These are phyloP conservation scores for Sugiyamaella chiloensis DNA, from an alignment of 805 yeast species.

Conservation along the genomic window DNA sequence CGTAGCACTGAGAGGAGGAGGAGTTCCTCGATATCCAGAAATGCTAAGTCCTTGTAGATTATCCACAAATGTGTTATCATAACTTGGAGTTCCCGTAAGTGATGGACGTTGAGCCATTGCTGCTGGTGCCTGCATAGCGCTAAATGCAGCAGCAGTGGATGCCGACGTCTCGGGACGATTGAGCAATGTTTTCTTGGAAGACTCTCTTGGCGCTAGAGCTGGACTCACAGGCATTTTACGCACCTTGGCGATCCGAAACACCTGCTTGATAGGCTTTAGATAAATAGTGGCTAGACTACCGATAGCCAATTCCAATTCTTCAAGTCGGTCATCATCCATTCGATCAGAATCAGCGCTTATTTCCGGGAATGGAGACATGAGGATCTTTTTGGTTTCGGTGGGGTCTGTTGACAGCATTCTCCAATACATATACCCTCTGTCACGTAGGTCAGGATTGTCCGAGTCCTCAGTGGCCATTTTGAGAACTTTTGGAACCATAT, in stretches of 20 bases:
- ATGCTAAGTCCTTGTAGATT: not conserved
- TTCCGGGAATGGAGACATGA: conserved; percentile 58
- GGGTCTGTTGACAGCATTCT: conserved; percentile 58
- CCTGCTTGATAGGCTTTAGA: conserved; percentile 76
- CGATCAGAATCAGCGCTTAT: conserved; percentile 66
- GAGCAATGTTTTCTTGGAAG: not conserved
- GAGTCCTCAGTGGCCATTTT: conserved; percentile 69
- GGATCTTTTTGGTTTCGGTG: conserved; percentile 48
- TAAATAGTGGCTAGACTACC: conserved; percentile 84
- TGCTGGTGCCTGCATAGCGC: not conserved
- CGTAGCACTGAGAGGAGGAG: not conserved
- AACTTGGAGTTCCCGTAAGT: not conserved
- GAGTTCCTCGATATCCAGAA: not conserved
- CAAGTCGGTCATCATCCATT: conserved; percentile 65
- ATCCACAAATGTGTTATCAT: not conserved
- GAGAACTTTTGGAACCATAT: conserved; percentile 54
- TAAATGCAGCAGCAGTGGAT: not conserved
- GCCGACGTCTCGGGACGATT: not conserved
- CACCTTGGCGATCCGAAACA: conserved; percentile 62
- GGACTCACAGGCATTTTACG: conserved; percentile 50
- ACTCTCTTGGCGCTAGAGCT: conserved; percentile 38
- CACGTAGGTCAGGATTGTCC: conserved; percentile 82
- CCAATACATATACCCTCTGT: conserved; percentile 84
- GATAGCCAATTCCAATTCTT: conserved; percentile 76
- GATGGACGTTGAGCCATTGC: not conserved